Evolutionary conservation across 177 flowering plant species (phyloP).

Genomic region (Vitis hybrid): DNA sequence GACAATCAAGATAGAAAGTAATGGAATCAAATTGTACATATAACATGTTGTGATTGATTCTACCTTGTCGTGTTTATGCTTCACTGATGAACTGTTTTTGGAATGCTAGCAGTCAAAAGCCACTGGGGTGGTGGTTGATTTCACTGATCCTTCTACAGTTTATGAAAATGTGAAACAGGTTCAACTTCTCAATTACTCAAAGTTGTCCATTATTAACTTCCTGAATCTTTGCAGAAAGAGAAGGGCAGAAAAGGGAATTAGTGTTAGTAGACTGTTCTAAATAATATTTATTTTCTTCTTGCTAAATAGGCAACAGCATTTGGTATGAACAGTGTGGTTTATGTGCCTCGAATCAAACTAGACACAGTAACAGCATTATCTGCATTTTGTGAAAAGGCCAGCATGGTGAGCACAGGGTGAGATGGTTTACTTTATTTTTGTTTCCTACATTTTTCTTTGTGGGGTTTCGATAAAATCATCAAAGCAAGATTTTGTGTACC

Average conservation of each 20-base stretch:
- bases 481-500: not conserved
- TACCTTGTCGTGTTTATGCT: too few relatives aligned
- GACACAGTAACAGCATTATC: constrained; percentile 77
- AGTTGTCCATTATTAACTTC: not conserved
- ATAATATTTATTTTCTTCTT: not conserved
- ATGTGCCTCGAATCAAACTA: constrained; percentile 64
- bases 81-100: not conserved
- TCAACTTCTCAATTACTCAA: not conserved
- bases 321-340: constrained; percentile 89
- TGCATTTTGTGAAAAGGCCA: constrained; percentile 87
- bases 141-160: constrained; percentile 75
- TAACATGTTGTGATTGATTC: too few relatives aligned
- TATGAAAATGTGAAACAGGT: constrained; percentile 96
- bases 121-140: constrained; percentile 72
- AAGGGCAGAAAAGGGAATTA: not conserved
- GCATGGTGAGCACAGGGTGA: constrained; percentile 97
- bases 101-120: constrained; percentile 55
- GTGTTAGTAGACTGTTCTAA: not conserved
- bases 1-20: too few relatives aligned
- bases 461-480: not conserved
- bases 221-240: not conserved
- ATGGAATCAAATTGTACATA: too few relatives aligned
- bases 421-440: constrained; percentile 15
- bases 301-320: constrained; percentile 72
- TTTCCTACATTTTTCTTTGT: not conserved